These are phyloP conservation scores for Cutaneotrichosporon spelunceum DNA, from an alignment of 1,284 basidiomycete genomes.

Conservation along the genomic window DNA sequence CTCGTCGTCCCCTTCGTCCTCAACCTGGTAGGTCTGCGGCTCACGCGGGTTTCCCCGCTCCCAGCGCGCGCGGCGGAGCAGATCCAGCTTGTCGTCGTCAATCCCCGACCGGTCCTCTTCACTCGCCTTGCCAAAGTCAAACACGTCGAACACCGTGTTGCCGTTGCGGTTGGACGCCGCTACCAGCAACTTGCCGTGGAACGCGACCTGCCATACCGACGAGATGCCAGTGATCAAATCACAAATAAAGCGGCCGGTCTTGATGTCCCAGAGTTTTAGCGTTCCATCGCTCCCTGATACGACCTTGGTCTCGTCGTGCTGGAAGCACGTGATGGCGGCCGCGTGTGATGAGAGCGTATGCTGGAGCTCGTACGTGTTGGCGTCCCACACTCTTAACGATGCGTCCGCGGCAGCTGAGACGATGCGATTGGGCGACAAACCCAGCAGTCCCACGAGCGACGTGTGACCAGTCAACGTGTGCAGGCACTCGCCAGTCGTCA, in stretches of 20 bases:
- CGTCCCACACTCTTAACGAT: slow-evolving; percentile 87
- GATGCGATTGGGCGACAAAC: slow-evolving; percentile 78
- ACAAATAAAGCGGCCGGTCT: slow-evolving; percentile 74
- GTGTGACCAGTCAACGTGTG: slow-evolving; percentile 80
- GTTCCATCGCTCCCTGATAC: slow-evolving; percentile 91
- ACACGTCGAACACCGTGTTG: slow-evolving; percentile 57
- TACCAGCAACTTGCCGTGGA: slow-evolving; percentile 86
- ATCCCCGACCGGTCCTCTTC: slow-evolving; percentile 29
- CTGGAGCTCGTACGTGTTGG: slow-evolving; percentile 69
- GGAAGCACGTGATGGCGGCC: slow-evolving; percentile 94
- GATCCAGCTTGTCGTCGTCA: slow-evolving; percentile 44
- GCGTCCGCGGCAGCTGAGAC: slow-evolving; percentile 93
- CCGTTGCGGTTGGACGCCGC: slow-evolving; percentile 81
- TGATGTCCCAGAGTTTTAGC: slow-evolving; percentile 92
- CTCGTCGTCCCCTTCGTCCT: slow-evolving; percentile 21
- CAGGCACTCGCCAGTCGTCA: slow-evolving; percentile 71
- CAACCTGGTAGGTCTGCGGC: slow-evolving; percentile 34
- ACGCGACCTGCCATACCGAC: slow-evolving; percentile 93
- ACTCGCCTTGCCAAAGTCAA: slow-evolving; percentile 39
- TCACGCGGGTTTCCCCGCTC: slow-evolving; percentile 36
- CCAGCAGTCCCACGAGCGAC: slow-evolving; percentile 80
- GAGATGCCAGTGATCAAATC: slow-evolving; percentile 83
- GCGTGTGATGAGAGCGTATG: slow-evolving; percentile 81
- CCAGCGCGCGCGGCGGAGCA: slow-evolving; percentile 37
- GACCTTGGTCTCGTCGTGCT: slow-evolving; percentile 94